Evolutionary conservation across 2,329 filamentous ascomycete species (phyloP).

Genomic region (Fusarium sp.): DNA sequence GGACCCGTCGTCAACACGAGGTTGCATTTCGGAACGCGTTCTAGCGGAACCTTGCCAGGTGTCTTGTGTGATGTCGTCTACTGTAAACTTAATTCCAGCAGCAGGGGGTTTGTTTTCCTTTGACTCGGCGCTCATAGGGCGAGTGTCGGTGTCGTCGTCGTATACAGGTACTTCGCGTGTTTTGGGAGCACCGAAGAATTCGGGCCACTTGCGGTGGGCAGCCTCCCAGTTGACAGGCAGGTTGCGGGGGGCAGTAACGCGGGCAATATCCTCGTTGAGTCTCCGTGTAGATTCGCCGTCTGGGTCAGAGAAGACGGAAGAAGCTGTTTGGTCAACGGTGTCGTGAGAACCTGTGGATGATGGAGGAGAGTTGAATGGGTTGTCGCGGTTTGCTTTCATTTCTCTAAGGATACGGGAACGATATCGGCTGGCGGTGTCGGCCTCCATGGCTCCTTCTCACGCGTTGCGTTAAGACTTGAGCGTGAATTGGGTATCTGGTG

Average conservation of each 20-base stretch:
- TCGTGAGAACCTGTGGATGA: conserved; percentile 69
- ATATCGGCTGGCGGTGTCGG: conserved; percentile 56
- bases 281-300: conserved; percentile 66
- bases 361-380: conserved; percentile 68
- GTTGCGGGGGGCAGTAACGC: conserved; percentile 55
- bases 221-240: conserved; percentile 58
- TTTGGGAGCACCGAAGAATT: conserved; percentile 60
- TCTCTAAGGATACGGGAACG: conserved; percentile 62
- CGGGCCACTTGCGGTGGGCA: conserved; percentile 64
- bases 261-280: conserved; percentile 61
- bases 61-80: conserved; percentile 59
- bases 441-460: conserved; percentile 54
- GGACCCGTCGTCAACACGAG: conserved; percentile 64
- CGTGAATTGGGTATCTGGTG: conserved; percentile 34
- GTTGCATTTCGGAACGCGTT: conserved; percentile 63
- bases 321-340: conserved; percentile 65
- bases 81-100: conserved; percentile 49
- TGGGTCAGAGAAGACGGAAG: conserved; percentile 63
- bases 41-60: conserved; percentile 55
- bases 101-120: conserved; percentile 61
- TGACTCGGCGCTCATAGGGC: conserved; percentile 51
- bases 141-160: conserved; percentile 51
- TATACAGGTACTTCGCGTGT: conserved; percentile 43
- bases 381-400: conserved; percentile 64
- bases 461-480: conserved; percentile 30